Evolutionary conservation across 495 filamentous ascomycete genomes (phyloP).

Genomic region (Evernia prunastri): DNA sequence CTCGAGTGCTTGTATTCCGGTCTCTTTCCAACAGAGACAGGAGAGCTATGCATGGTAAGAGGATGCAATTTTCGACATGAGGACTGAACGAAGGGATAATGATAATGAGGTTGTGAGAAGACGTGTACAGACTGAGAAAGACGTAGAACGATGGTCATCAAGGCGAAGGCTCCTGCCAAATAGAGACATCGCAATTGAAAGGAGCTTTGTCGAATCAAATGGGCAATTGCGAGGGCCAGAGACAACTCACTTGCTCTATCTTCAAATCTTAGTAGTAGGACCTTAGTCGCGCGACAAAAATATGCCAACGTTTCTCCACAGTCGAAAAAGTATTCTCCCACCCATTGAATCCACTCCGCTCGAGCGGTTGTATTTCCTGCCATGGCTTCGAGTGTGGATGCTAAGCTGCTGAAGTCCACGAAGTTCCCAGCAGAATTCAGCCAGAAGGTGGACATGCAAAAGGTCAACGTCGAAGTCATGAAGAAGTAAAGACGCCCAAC

Average conservation of each 20-base stretch:
- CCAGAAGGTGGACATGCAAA: slow-evolving; percentile 92
- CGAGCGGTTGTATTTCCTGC: slow-evolving; percentile 14
- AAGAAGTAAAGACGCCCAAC: slow-evolving; percentile 68
- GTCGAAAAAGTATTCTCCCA: not conserved
- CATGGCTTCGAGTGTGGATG: slow-evolving; percentile 74
- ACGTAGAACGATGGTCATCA: not conserved
- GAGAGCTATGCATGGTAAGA: slow-evolving; percentile 14
- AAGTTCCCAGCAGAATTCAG: slow-evolving; percentile 94
- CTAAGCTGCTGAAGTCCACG: slow-evolving; percentile 78
- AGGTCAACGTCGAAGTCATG: slow-evolving; percentile 95
- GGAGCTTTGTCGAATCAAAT: not conserved
- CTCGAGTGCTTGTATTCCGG: slow-evolving; percentile 17
- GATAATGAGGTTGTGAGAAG: slow-evolving; percentile 7
- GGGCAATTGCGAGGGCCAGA: not conserved
- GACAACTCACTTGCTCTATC: not conserved
- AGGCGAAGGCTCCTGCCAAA: slow-evolving; percentile 1
- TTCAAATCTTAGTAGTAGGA: not conserved
- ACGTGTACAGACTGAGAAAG: not conserved
- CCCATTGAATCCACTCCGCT: not conserved
- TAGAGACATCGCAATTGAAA: not conserved
- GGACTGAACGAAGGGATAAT: slow-evolving; percentile 11
- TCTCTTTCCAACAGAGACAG: slow-evolving; percentile 12
- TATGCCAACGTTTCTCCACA: not conserved
- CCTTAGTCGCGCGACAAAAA: not conserved
- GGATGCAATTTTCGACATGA: slow-evolving; percentile 12